Base-by-base conservation (phyloP, 148 eudicot species). In the Beta vulgaris region DNA sequence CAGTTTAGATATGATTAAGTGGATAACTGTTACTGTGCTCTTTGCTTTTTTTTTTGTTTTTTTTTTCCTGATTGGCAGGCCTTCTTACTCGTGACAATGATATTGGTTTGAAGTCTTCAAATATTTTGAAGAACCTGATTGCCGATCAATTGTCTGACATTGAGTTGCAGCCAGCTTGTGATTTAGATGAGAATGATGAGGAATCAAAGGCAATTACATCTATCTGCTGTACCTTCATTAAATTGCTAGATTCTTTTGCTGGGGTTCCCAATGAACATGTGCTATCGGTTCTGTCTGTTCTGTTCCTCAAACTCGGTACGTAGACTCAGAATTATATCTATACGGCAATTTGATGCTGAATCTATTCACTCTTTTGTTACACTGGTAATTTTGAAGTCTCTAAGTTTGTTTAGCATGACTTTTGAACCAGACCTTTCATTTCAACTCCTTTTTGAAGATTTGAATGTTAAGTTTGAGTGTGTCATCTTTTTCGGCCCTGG, bases 271-370 rank as follows among this genome's bases (percentile, higher is more conserved):
- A 84, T 78, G 86, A 83, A 82, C 86, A 91, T 80, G 75, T 69
- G 23, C 78, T 90, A 40, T 83, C 83, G 11, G 91, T 87, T 49
- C 69, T 93, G 54, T 88, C 95, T 63, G 83, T 78, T 80, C 72
- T 91, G 73, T 91, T 91, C 79, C 82, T 84, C n/a, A 84, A 91
- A 79, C 91, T 93, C 75, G 97, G 98, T 93, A 84, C 55, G 96
- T 77, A 62, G 35, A 71, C 23, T 28, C 1, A 18, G 35, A 36
- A 34, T 67, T 34, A 31, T 75, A 6, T 19, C 26, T 69, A n/a
- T 42, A 6, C 7, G 63, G n/a, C 36, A 23, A 12, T 54, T 25
- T 32, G 43, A 42, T 68, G 59, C 64, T 69, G 58, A 36, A 40
- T 42, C 69, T 15, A 10, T 68, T 68, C 32, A 34, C 40, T 31